Evolutionary conservation across 2,329 filamentous ascomycete species (phyloP), one percentile per base, ranked within the genome.

Genomic region (Metarhizium rileyi): DNA sequence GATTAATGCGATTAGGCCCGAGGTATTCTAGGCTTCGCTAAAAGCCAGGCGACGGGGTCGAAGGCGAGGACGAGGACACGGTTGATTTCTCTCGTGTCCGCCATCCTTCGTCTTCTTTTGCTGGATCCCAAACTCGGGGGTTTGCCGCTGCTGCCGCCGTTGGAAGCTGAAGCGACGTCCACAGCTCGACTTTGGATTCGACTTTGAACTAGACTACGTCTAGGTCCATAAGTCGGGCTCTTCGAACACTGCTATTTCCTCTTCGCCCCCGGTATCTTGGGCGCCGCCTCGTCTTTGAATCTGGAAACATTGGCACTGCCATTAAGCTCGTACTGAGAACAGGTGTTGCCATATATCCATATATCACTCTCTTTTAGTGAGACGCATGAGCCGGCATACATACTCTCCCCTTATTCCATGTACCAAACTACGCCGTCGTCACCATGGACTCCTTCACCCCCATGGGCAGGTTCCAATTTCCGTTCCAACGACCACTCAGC

Each of bases 401-500:
- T n/a, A n/a, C n/a, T n/a, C 42, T 16, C 6, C 33, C 14, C n/a
- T 30, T 44, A 33, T 43, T 35, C 33, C 23, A 44, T 16, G 35
- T 35, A 25, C 16, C 42, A 23, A 28, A 41, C 3, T 36, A 36
- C 9, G 6, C 8, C 5, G 2, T 30, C 40, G 12, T 16, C 20
- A 33, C 40, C 53, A 79, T 78, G 76, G 74, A 74, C 50, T 74
- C 73, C 1, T 71, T 75, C 50, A 59, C 77, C n/a, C 71, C 74
- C 9, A 61, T 71, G 44, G 71, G 72, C 49, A 74, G 74, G 64
- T 73, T 77, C 53, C 71, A 76, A 66, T 66, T 77, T 64, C 75
- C 79, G 45, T 76, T 82, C 52, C 78, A 81, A 63, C 74, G 78
- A 52, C 76, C 80, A 49, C 73, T 88, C 18, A 86, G 82, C 56